Percentiles rank a stretch among this genome's conserved stretches.
phyloP scores from a whole-genome alignment of 768 basidiomycete genomes.

The Trametes meyenii region DNA sequence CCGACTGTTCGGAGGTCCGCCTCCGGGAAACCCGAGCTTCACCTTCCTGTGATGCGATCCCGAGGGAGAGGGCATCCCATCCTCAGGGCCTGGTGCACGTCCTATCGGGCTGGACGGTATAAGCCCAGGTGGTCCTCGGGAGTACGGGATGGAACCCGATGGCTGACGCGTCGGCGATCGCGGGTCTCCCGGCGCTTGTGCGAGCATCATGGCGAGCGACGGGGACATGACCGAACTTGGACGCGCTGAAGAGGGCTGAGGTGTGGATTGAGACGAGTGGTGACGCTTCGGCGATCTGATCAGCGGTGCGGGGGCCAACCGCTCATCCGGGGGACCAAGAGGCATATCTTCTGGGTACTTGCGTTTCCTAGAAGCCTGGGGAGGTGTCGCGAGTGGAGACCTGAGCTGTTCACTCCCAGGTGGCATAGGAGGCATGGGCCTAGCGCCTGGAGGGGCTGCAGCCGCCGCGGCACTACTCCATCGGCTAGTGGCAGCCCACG shows the following conservation, averaged over 20 bases:
- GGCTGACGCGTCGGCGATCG: constrained; percentile 30
- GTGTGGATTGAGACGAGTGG: constrained; percentile 27
- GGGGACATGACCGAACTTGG: constrained; percentile 50
- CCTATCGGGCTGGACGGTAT: constrained; percentile 14
- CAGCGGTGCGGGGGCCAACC: constrained; percentile 19
- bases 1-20: constrained; percentile 6
- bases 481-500: constrained; percentile 36
- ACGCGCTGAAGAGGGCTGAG: constrained; percentile 32
- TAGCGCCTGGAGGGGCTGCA: constrained; percentile 32
- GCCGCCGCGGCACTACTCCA: constrained; percentile 37
- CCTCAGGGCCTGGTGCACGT: constrained; percentile 5
- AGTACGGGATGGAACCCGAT: constrained; percentile 8
- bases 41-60: constrained; percentile 15
- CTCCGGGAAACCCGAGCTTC: constrained; percentile 11
- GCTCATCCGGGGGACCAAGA: constrained; percentile 22
- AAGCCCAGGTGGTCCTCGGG: constrained; percentile 2
- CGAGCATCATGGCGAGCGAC: constrained; percentile 64
- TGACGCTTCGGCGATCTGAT: constrained; percentile 31
- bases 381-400: constrained; percentile 18
- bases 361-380: constrained; percentile 33
- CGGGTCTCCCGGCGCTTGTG: constrained; percentile 41
- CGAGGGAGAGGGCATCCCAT: constrained; percentile 2
- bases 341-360: constrained; percentile 37
- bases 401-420: constrained; percentile 9
- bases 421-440: constrained; percentile 18